Percentiles rank a stretch among this genome's conserved stretches.
These are phyloP conservation scores for Apophysomyces sp. DNA, from an alignment of 371 early-diverging fungal genomes.

Conservation along the genomic window DNA sequence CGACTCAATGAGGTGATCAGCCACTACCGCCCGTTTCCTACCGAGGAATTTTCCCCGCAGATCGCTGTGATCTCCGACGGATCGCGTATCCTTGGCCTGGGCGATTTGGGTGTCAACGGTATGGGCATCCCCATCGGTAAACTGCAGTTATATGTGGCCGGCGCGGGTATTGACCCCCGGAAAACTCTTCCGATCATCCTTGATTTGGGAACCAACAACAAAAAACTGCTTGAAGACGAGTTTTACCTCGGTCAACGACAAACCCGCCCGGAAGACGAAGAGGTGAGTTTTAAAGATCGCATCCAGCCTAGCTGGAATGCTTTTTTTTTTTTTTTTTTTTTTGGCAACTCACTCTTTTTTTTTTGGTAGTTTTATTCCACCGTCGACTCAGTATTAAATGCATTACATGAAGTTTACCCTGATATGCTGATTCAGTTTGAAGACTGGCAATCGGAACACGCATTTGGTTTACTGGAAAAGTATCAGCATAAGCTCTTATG, in stretches of 20 bases:
- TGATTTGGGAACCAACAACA: slow-evolving; percentile 89
- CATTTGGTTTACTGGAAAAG: slow-evolving; percentile 69
- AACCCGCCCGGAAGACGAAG: slow-evolving; percentile 38
- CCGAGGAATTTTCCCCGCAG: slow-evolving; percentile 53
- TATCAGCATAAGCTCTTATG: slow-evolving; percentile 68
- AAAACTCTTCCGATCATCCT: slow-evolving; percentile 84
- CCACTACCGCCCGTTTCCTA: slow-evolving; percentile 53
- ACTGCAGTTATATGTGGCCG: slow-evolving; percentile 89
- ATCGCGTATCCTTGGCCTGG: slow-evolving; percentile 89
- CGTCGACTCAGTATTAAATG: slow-evolving; percentile 76
- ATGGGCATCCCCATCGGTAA: slow-evolving; percentile 95
- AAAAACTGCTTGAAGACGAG: slow-evolving; percentile 72
- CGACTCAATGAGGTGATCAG: slow-evolving; percentile 65
- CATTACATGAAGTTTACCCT: slow-evolving; percentile 71
- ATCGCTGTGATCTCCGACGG: slow-evolving; percentile 96
- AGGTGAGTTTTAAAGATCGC: slow-evolving; percentile 36
- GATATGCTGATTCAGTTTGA: slow-evolving; percentile 88
- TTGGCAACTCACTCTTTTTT: background rate
- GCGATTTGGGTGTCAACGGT: slow-evolving; percentile 89
- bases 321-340: background rate
- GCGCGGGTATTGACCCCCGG: slow-evolving; percentile 87
- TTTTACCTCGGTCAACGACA: slow-evolving; percentile 81
- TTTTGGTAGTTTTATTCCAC: slow-evolving; percentile 66
- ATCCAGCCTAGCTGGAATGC: no score
- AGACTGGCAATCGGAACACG: slow-evolving; percentile 90